These are phyloP conservation scores for Diaporthe ampelina DNA, from an alignment of 2,329 filamentous ascomycete genomes.

Conservation along the genomic window DNA sequence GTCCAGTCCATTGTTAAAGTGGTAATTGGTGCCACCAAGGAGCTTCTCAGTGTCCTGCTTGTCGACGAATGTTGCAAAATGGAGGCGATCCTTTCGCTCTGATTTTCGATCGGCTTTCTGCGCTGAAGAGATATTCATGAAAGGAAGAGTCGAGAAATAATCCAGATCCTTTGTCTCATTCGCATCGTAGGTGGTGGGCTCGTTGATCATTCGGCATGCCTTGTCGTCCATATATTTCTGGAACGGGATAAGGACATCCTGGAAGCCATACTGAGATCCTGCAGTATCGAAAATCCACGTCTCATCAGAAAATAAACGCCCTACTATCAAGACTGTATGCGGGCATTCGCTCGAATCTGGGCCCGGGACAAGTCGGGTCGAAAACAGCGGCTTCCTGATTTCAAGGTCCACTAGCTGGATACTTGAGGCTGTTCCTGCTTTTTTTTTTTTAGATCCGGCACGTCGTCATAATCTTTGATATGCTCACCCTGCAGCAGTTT, in stretches of 20 bases:
- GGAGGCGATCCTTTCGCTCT: neutral
- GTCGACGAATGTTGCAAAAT: neutral
- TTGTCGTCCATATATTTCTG: neutral
- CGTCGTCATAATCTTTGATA: neutral
- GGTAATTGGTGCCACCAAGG: neutral
- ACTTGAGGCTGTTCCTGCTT: neutral
- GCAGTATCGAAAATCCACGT: neutral
- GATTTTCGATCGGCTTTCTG: neutral
- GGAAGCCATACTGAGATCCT: conserved; percentile 2
- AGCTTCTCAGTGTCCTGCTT: neutral
- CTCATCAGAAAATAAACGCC: neutral
- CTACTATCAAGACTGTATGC: conserved; percentile 3
- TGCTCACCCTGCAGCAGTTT: neutral
- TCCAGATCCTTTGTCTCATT: conserved; percentile 3
- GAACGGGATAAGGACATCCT: neutral
- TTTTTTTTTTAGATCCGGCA: neutral
- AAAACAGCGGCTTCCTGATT: neutral
- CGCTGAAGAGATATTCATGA: neutral
- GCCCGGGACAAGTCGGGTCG: neutral
- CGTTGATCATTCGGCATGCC: neutral
- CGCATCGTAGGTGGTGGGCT: neutral
- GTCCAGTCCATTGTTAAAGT: neutral
- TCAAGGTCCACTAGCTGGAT: neutral
- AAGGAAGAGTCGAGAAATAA: neutral
- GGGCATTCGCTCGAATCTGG: neutral